Evolutionary conservation across 192 early-diverging fungal genomes (phyloP), one percentile per base, ranked within the genome.

Genomic region (Spizellomyces punctatus): DNA sequence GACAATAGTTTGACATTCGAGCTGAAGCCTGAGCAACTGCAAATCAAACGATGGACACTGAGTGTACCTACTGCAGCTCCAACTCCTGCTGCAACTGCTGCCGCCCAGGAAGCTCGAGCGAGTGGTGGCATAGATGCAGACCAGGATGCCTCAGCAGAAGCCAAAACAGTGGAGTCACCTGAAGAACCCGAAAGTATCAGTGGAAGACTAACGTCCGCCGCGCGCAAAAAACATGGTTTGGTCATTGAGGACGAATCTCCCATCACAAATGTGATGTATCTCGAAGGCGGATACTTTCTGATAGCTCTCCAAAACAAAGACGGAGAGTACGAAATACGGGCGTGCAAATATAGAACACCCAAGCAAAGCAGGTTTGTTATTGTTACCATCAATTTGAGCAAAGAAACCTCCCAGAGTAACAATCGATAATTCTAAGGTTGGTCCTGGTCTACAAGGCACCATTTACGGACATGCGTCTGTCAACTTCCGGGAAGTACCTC

Each of bases 251-350:
- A 49, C 16, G 67, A 67, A 12, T 83, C 78, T 7, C 69, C 78
- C 9, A 63, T 81, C 48, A 78, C 70, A 10, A 47, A 54, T 42
- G 75, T 71, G 22, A 10, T 81, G 22, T 86, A 85, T 64, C 73
- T 89, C 7, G 79, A 74, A 43, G 79, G 77, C 46, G 86, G 86
- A 59, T 86, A 84, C 63, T 85, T 88, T 68, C 44, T 89, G 0
- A 21, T 76, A 17, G 76, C 84, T n/a, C 12, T 88, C 17, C 56
- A 74, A 44, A 88, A 85, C 66, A 76, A 77, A 50, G 74, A 77
- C 50, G 77, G 79, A 9, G 79, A 86, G 47, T 67, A 64, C 2
- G 85, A 89, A 68, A 76, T 89, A 27, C 68, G 87, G 17, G 68
- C 78, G 8, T 80, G 77, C 70, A 78, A 83, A 58, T 77, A 76